Base-by-base conservation (phyloP, 179 eudicot genomes). In the Spergularia azorica region DNA sequence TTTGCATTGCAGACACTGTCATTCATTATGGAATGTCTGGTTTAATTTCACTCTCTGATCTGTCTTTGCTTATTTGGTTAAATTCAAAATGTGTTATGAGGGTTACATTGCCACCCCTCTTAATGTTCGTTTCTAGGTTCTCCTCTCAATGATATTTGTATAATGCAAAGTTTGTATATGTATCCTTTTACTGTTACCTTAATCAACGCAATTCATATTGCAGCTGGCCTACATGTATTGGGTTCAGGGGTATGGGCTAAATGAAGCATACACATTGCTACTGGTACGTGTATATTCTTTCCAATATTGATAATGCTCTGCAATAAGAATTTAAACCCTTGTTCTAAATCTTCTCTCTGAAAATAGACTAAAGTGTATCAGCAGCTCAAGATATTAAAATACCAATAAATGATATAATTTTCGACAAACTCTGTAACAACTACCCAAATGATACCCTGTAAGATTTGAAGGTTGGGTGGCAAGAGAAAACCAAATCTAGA, bases 161-260 rank as follows among this genome's bases (percentile, higher is more conserved):
- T 65, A 57, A 46, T 26, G 14, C 50, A 58, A 14, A 10, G 16
- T 61, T 67, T 69, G 13, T 60, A 11, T 56, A 62, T 73, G n/a
- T 54, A 51, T 43, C 52, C 26, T 17, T 67, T 26, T 2, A 57
- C 36, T 69, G 26, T 1, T 57, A 58, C 46, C 60, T 46, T 75
- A 36, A 56, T 56, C 26, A 57, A 65, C 57, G 10, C 79, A 54
- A 74, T 9, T 76, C 38, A 72, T 74, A 56, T 86, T 83, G 76
- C 92, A 95, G 99, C 74, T 93, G 81, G 96, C 99, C 63, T 95
- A 95, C 85, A 93, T 95, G 98, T 95, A 89, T 74, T 95, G 98
- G 98, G 81, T 93, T 76, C 98, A 88, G 83, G 98, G 97, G 50
- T 95, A 93, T 79, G 87, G 71, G 78, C 90, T 95, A 26, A 86